phyloP scores from a whole-genome alignment of 2,329 filamentous ascomycete genomes.

The Pestalotiopsis sp. region DNA sequence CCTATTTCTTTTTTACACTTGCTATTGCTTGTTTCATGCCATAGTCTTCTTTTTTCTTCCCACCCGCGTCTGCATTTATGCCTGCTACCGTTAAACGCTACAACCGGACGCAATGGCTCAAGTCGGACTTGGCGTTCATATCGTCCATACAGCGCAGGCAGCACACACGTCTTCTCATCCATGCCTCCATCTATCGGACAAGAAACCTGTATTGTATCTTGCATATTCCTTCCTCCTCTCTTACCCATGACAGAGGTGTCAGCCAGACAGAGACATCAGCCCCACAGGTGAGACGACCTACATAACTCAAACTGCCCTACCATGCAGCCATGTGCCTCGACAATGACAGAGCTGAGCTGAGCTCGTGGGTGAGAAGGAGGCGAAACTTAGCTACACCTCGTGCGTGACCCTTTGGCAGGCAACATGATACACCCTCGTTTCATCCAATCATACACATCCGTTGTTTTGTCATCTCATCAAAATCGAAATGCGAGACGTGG shows the following conservation, averaged over 20 bases:
- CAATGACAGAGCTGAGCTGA: neutral
- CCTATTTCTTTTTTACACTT: neutral
- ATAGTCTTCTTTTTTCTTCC: neutral
- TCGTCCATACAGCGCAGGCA: neutral
- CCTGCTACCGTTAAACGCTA: neutral
- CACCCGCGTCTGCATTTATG: neutral
- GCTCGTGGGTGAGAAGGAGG: neutral
- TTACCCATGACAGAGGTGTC: neutral
- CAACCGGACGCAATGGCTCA: neutral
- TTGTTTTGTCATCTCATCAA: neutral
- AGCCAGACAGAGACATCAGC: neutral
- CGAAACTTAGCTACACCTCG: neutral
- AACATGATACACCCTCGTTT: slow-evolving; percentile 1
- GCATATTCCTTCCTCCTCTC: neutral
- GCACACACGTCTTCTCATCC: neutral
- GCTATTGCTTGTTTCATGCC: neutral
- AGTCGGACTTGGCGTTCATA: neutral
- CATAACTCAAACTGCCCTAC: neutral
- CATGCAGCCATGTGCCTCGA: neutral
- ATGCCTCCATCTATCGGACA: neutral
- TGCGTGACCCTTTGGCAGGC: neutral
- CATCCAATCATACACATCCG: slow-evolving; percentile 7
- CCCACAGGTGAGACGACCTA: neutral
- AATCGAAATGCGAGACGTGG: slow-evolving; percentile 26
- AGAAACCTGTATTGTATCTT: neutral